These are phyloP conservation scores for Camellia lanceoleosa DNA, from an alignment of 148 eudicot species.

Conservation along the genomic window DNA sequence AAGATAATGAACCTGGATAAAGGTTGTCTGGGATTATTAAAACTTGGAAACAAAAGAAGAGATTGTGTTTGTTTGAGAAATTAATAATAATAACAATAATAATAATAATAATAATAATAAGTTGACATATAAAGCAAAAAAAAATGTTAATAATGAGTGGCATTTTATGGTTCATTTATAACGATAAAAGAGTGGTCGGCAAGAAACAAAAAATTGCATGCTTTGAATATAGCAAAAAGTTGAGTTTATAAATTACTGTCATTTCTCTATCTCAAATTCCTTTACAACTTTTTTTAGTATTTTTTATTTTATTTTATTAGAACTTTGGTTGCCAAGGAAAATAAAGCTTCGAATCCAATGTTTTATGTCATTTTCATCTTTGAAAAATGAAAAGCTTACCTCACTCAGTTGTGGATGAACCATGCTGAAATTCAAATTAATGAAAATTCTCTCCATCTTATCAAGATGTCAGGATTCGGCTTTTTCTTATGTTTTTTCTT, in stretches of 20 bases:
- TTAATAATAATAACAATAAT: background rate
- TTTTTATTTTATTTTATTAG: too few relatives aligned
- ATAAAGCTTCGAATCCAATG: constrained; percentile 1
- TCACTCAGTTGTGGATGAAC: background rate
- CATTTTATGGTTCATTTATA: background rate
- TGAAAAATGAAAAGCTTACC: background rate
- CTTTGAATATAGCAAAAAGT: background rate
- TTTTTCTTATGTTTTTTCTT: too few relatives aligned
- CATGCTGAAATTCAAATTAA: background rate
- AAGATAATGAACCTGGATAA: background rate
- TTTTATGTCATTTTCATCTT: background rate
- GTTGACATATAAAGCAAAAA: background rate
- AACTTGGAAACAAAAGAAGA: background rate
- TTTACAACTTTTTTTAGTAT: background rate
- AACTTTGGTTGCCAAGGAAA: too few relatives aligned
- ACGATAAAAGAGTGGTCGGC: background rate
- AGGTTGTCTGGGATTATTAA: constrained; percentile 13
- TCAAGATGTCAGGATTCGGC: too few relatives aligned
- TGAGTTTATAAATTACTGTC: background rate
- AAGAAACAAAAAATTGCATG: background rate
- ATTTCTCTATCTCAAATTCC: background rate
- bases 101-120: background rate
- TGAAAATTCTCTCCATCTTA: too few relatives aligned
- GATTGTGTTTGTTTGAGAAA: background rate
- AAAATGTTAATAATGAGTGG: background rate